Conservation (phyloP, 305 asterid species). For the Rubia balearica region DNA sequence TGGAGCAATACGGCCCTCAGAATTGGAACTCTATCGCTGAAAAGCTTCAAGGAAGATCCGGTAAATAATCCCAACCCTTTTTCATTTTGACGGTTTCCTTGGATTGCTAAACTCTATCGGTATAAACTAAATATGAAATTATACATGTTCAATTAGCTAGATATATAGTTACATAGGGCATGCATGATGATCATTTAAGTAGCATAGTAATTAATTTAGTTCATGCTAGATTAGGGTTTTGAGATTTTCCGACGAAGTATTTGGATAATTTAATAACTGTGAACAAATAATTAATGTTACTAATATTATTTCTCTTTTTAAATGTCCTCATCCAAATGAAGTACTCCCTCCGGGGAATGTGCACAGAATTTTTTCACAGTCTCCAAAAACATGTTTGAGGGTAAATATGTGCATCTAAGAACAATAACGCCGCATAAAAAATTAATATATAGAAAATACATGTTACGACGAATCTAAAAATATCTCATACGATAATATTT, state of each 20-base stretch:
- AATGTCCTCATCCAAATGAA: not conserved
- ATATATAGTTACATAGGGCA: not conserved
- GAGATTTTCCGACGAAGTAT: not conserved
- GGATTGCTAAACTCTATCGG: no score
- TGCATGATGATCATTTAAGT: not conserved
- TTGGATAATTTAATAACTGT: not conserved
- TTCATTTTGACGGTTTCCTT: no score
- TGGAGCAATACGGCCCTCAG: conserved; percentile 78
- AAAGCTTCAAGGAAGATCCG: conserved; percentile 95
- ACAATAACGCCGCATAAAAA: no score
- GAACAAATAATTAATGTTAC: not conserved
- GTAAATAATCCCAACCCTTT: conserved; percentile 21
- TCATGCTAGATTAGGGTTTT: conserved; percentile 18
- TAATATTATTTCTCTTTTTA: not conserved
- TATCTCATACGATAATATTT: no score
- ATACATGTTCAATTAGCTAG: not conserved
- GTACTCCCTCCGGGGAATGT: no score
- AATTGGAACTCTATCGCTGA: conserved; percentile 96
- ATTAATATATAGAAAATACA: no score
- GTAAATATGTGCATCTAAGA: no score
- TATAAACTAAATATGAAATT: no score
- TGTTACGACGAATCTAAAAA: no score
- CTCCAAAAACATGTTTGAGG: no score
- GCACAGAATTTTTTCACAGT: no score
- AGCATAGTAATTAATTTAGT: not conserved